Percentiles rank a stretch among this genome's conserved stretches.
Evolutionary conservation across 2,329 filamentous ascomycete genomes (phyloP).

Genomic region (Penicillium brasilianum): DNA sequence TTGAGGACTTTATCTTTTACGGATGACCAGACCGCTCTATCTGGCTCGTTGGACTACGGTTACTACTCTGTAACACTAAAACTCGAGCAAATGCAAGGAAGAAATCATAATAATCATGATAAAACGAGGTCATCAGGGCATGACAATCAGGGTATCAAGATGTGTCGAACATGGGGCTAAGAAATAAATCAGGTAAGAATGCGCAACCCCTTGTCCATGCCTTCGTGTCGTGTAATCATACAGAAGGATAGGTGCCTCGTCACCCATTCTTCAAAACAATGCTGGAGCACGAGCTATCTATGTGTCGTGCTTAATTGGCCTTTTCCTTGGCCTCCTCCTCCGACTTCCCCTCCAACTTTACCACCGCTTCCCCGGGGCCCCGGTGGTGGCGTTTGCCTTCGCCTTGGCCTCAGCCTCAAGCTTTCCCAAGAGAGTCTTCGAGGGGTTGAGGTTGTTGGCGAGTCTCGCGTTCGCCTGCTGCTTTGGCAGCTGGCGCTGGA

Average conservation of each 20-base stretch:
- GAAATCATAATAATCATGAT: not conserved
- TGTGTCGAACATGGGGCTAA: not conserved
- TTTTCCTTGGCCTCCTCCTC: not conserved
- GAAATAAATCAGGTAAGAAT: not conserved
- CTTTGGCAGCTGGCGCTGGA: conserved; percentile 84
- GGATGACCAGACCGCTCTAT: too few species aligned
- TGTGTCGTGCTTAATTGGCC: not conserved
- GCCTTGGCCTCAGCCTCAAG: conserved; percentile 51
- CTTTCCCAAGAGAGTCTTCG: conserved; percentile 58
- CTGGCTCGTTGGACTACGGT: too few species aligned
- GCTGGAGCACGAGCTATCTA: not conserved
- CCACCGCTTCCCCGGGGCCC: not conserved
- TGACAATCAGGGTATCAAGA: conserved; percentile 4
- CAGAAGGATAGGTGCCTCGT: not conserved
- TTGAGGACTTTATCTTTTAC: too few species aligned
- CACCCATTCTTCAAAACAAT: not conserved
- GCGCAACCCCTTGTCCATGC: not conserved
- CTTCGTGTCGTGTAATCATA: conserved; percentile 1
- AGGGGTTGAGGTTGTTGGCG: conserved; percentile 80
- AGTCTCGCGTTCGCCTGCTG: conserved; percentile 68
- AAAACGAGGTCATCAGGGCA: not conserved
- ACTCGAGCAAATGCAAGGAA: not conserved
- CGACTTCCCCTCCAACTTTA: not conserved
- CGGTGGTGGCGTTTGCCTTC: not conserved
- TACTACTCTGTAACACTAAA: not conserved